Percentiles rank a stretch among this genome's conserved stretches.
These are phyloP conservation scores for Citrus inodora DNA, from an alignment of 345 rosid genomes.

Conservation along the genomic window DNA sequence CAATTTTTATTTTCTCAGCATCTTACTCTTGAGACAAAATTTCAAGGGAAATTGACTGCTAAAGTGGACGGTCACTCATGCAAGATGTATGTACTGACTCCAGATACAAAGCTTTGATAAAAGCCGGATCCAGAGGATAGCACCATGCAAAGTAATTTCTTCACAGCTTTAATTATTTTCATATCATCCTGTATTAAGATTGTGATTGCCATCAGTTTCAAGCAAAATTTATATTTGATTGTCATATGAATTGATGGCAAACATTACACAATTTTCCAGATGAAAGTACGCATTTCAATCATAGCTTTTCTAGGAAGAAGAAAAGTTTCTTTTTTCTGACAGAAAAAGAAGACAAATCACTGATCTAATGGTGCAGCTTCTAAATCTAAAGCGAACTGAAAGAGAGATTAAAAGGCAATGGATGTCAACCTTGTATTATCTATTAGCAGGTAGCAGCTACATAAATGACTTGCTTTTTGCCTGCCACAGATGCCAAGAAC, in stretches of 20 bases:
- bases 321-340: too few relatives aligned
- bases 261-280: neutral
- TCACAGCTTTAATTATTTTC: neutral
- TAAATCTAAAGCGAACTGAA: neutral
- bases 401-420: neutral
- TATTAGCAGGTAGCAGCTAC: constrained; percentile 16
- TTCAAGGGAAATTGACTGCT: constrained; percentile 1
- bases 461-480: constrained; percentile 9
- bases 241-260: neutral
- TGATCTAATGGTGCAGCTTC: neutral
- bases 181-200: neutral
- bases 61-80: neutral
- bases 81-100: neutral
- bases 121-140: neutral
- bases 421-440: constrained; percentile 7
- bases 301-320: too few relatives aligned
- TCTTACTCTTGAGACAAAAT: neutral
- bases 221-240: neutral
- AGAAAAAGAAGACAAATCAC: neutral
- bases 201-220: neutral
- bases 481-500: constrained; percentile 16
- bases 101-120: neutral
- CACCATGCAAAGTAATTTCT: neutral
- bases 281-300: neutral
- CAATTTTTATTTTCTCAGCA: neutral